Evolutionary conservation across 2,329 filamentous ascomycete species (phyloP).

Genomic region (Ophiostoma sp.): DNA sequence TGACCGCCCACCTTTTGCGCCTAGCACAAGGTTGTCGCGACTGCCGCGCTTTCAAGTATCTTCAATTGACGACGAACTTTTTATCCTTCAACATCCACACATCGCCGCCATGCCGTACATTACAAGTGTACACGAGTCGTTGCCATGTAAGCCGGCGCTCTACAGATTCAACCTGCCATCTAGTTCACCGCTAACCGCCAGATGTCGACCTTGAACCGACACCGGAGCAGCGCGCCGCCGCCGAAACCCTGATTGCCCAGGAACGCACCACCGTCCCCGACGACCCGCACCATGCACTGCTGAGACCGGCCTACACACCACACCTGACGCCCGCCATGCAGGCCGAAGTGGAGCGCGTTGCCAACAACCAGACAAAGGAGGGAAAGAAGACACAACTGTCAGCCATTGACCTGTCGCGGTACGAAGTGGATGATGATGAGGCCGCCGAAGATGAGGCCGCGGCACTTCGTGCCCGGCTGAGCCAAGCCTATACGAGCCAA

Average conservation of each 20-base stretch:
- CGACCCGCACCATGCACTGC: constrained; percentile 56
- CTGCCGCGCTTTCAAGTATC: not conserved
- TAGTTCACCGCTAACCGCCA: constrained; percentile 43
- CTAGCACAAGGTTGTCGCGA: not conserved
- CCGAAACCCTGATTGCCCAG: constrained; percentile 66
- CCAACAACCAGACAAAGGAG: constrained; percentile 37
- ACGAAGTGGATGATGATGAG: constrained; percentile 68
- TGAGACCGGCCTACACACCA: constrained; percentile 54
- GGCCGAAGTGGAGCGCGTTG: constrained; percentile 68
- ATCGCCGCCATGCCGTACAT: constrained; percentile 61
- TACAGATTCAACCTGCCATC: constrained; percentile 17
- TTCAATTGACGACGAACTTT: not conserved
- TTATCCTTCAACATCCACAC: not conserved
- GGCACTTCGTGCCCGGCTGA: constrained; percentile 48
- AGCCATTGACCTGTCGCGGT: constrained; percentile 75
- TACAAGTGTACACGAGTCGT: constrained; percentile 71
- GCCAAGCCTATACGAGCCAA: constrained; percentile 51
- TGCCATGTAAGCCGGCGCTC: constrained; percentile 72
- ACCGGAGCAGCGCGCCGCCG: constrained; percentile 60
- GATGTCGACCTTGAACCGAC: constrained; percentile 80
- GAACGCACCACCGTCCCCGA: constrained; percentile 55
- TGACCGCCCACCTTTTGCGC: not conserved
- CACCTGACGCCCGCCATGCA: constrained; percentile 66
- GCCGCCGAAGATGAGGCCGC: constrained; percentile 29
- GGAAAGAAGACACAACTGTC: constrained; percentile 41